Base-by-base conservation (phyloP, 306 rosid genomes). In the Lupinus albus region DNA sequence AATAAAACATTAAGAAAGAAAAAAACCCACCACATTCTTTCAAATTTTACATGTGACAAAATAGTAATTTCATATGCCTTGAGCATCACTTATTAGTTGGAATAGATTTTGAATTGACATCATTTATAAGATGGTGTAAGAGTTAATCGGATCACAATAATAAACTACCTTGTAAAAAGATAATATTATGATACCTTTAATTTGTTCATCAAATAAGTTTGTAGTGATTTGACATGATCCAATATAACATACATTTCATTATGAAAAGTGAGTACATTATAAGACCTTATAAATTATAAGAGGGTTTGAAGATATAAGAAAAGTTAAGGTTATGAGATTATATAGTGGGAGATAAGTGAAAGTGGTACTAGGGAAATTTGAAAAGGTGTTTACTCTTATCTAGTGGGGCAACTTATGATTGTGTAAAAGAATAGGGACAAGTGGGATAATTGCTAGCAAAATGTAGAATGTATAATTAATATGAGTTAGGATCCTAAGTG, bases 241-340 rank as follows among this genome's bases (percentile, higher is more conserved):
- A 25, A 25, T 25, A 25, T 25, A 3, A 25, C 30, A 25, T 25
- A 3, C 30, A 11, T 48, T 18, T 20, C 7, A 50, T 21, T 25
- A 39, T 12, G 13, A 78, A 59, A 33, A 41, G 28, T n/a, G 64
- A n/a, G 4, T 45, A 57, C 15, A 25, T 25, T 25, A 6, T 35
- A 25, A 65, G 2, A 8, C 38, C 5, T 33, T 39, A 39, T 39
- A 39, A 39, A 8, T 20, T 76, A 79, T 77, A 79, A 79, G 84
- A 79, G 79, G 41, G 17, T 62, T 61, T 13, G 68, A 30, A 76
- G 65, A 76, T 84, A 80, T 87, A 76, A 75, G 86, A 60, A 48
- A 69, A 61, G 58, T 54, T 7, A 57, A 58, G 70, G 28, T 61
- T 45, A 55, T 53, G 9, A 35, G 25, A 21, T 45, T 62, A 62